Percentiles rank a stretch among this genome's conserved stretches.
These are phyloP conservation scores for Eutrema salsugineum DNA, from an alignment of 441 rosid species.

Conservation along the genomic window DNA sequence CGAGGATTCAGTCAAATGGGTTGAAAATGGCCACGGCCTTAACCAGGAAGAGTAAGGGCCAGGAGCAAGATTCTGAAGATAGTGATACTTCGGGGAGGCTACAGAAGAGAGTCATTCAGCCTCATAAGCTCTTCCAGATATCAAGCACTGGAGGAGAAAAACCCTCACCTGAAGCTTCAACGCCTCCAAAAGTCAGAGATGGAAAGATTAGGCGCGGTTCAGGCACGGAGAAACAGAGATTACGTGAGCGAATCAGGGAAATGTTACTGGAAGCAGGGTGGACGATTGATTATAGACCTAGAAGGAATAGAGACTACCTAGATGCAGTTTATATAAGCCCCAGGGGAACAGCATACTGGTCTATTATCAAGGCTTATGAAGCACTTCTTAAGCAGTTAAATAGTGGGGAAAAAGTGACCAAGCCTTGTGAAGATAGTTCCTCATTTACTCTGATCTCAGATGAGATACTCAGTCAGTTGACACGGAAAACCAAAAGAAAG, in stretches of 20 bases:
- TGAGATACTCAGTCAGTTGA: slow-evolving; percentile 77
- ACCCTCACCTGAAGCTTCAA: slow-evolving; percentile 39
- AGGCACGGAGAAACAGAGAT: slow-evolving; percentile 91
- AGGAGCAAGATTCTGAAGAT: slow-evolving; percentile 55
- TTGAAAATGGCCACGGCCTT: slow-evolving; percentile 27
- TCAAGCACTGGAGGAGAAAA: slow-evolving; percentile 41
- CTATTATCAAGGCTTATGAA: slow-evolving; percentile 95
- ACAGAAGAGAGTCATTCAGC: slow-evolving; percentile 34
- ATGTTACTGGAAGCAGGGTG: slow-evolving; percentile 94
- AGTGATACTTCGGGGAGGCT: slow-evolving; percentile 48
- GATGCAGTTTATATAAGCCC: slow-evolving; percentile 96
- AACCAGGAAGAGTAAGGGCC: slow-evolving; percentile 37
- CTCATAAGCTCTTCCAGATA: slow-evolving; percentile 34
- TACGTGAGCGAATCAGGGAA: slow-evolving; percentile 78
- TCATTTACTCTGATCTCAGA: slow-evolving; percentile 59
- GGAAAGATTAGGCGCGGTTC: slow-evolving; percentile 75
- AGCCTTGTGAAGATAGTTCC: slow-evolving; percentile 42
- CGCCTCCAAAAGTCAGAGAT: slow-evolving; percentile 36
- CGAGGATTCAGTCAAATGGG: slow-evolving; percentile 38
- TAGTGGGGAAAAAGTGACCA: slow-evolving; percentile 46
- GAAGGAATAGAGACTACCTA: slow-evolving; percentile 90
- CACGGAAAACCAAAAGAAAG: slow-evolving; percentile 81
- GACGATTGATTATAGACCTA: slow-evolving; percentile 94
- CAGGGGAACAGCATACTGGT: slow-evolving; percentile 92
- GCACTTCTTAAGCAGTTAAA: slow-evolving; percentile 78